Base-by-base conservation (phyloP, 202 grass and related monocot genomes). In the Setaria viridis region DNA sequence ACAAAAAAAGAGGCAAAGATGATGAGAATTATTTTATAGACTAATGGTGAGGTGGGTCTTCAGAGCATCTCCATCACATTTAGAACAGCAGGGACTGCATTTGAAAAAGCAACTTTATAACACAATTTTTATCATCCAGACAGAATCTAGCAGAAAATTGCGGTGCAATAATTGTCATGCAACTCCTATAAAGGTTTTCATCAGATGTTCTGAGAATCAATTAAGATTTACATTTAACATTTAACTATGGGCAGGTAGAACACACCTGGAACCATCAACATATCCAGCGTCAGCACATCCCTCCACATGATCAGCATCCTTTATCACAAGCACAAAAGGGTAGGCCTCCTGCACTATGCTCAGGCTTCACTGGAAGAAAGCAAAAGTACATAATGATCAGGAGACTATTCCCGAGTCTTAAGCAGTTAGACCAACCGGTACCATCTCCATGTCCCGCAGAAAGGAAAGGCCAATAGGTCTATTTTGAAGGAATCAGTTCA, bases 361-460 rank as follows among this genome's bases (percentile, higher is more conserved):
- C 66, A 70, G 21, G 41, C 78, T 76, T 67, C 64, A 77, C 43
- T 32, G 37, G 67, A 78, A 80, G 59, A 84, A 84, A 89, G 74
- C 73, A 72, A 73, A 82, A 82, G 79, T 35, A 67, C 66, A 87
- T 41, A 68, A 77, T 20, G 37, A 81, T 70, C 32, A 63, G 4
- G 56, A 68, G 51, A 85, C 50, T 89, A 80, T 76, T 85, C 69
- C 68, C 17, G 2, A 79, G 82, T 85, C 82, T 80, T 62, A 20
- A 89, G 50, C 69, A 33, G 60, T 60, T 80, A 41, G 30, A 85
- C 62, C 77, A 85, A 81, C 70, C 42, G 21, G 82, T 85, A 85
- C 67, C 14, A 70, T 87, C 51, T 69, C 69, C 69, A 74, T 78
- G 68, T 74, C 41, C 62, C 20, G 69, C 21, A 66, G 37, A 30